Evolutionary conservation across 169 alveolate species (phyloP).

Genomic region (Cryptosporidium baileyi): DNA sequence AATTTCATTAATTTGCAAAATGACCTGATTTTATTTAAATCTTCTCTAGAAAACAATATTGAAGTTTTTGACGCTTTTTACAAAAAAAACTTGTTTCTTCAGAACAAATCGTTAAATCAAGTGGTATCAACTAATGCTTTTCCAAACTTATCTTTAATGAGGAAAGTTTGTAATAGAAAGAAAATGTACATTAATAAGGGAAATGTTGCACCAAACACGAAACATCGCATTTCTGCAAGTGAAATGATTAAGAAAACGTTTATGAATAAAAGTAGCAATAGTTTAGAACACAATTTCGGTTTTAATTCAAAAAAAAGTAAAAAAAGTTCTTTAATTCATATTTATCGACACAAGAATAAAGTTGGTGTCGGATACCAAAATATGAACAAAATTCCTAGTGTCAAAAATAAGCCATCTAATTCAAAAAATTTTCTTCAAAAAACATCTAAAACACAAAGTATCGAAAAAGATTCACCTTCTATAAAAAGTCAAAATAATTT

Average conservation of each 20-base stretch:
- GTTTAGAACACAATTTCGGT: neutral
- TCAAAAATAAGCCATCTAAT: neutral
- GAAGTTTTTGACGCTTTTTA: constrained; percentile 18
- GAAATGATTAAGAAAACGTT: constrained; percentile 37
- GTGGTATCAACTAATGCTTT: neutral
- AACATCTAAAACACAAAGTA: constrained; percentile 55
- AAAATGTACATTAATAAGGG: constrained; percentile 68
- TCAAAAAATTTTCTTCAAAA: neutral
- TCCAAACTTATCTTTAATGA: neutral
- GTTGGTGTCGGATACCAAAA: constrained; percentile 16
- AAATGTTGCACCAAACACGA: constrained; percentile 49
- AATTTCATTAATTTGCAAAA: neutral
- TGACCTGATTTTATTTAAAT: constrained; percentile 3
- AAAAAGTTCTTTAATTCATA: constrained; percentile 9
- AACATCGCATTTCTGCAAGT: constrained; percentile 43
- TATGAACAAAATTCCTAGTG: constrained; percentile 32
- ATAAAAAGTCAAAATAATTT: neutral
- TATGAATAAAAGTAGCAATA: constrained; percentile 16
- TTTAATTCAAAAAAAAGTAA: neutral
- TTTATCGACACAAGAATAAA: neutral
- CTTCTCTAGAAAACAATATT: neutral
- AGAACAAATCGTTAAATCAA: neutral
- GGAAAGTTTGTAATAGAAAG: constrained; percentile 26
- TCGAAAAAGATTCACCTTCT: constrained; percentile 9
- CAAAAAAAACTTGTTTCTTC: constrained; percentile 11